These are phyloP conservation scores for Pythium coloratum DNA, from an alignment of 352 stramenopile species.

Conservation along the genomic window DNA sequence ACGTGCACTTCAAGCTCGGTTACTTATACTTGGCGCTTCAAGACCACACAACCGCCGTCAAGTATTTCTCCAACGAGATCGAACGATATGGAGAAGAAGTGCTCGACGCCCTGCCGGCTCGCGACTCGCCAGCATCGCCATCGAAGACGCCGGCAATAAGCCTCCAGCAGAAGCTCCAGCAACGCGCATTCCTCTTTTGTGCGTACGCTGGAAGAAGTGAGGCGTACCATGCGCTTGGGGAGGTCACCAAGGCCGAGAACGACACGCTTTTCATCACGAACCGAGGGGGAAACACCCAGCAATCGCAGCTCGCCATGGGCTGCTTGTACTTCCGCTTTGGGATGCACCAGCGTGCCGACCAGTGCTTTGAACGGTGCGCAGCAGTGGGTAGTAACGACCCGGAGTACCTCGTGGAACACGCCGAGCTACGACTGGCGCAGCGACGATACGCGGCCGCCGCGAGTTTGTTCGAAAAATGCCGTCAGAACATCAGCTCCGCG, in stretches of 20 bases:
- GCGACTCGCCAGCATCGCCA: neutral
- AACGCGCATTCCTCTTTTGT: slow-evolving; percentile 47
- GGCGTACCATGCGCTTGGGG: slow-evolving; percentile 29
- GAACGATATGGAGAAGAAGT: slow-evolving; percentile 27
- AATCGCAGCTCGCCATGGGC: slow-evolving; percentile 44
- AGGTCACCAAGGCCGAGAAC: slow-evolving; percentile 35
- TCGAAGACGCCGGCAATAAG: neutral
- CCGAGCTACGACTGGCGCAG: slow-evolving; percentile 47
- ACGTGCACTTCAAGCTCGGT: slow-evolving; percentile 62
- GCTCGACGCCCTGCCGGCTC: neutral
- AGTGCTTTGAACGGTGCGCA: slow-evolving; percentile 41
- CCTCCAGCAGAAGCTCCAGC: slow-evolving; percentile 11
- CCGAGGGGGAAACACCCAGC: slow-evolving; percentile 34
- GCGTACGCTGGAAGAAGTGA: slow-evolving; percentile 43
- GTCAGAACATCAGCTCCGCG: slow-evolving; percentile 22
- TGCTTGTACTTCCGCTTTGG: slow-evolving; percentile 53
- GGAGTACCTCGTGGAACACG: slow-evolving; percentile 51
- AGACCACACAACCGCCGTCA: slow-evolving; percentile 33
- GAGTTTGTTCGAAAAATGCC: slow-evolving; percentile 45
- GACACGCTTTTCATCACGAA: slow-evolving; percentile 41
- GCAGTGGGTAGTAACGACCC: slow-evolving; percentile 34
- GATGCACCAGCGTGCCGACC: slow-evolving; percentile 52
- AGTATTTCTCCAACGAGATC: slow-evolving; percentile 46
- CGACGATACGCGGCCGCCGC: slow-evolving; percentile 35
- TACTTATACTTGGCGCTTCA: slow-evolving; percentile 41